Evolutionary conservation across 495 filamentous ascomycete genomes (phyloP).

Genomic region (Thozetella sp.): DNA sequence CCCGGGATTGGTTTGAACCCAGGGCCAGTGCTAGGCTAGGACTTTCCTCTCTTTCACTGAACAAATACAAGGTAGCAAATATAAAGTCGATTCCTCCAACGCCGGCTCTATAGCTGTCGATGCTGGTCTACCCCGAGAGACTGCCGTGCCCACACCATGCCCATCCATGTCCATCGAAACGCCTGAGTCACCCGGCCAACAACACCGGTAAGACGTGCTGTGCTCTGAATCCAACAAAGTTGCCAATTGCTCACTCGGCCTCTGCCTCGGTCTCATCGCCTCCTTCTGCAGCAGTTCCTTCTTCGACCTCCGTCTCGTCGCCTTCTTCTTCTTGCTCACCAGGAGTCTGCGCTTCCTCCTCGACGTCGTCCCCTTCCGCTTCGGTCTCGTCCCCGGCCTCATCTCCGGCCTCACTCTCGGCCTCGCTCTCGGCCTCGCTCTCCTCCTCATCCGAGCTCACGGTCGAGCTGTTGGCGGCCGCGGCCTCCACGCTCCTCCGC

Average conservation of each 20-base stretch:
- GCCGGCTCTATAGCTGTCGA: no score
- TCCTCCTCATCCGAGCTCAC: constrained; percentile 15
- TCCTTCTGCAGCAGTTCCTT: constrained; percentile 3
- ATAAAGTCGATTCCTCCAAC: no score
- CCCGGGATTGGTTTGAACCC: no score
- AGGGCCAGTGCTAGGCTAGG: no score
- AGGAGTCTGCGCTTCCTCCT: constrained; percentile 23
- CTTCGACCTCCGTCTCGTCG: constrained; percentile 9
- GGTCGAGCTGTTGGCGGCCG: constrained; percentile 14
- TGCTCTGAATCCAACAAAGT: no score
- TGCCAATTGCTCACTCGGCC: background rate
- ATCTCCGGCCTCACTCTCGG: constrained; percentile 19
- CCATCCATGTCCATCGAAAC: no score
- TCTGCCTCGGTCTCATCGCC: background rate
- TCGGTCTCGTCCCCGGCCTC: constrained; percentile 18
- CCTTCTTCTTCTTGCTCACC: constrained; percentile 13
- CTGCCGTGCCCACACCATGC: no score
- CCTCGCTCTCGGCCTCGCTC: constrained; percentile 26
- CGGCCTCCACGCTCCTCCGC: constrained; percentile 30
- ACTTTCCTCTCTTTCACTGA: no score
- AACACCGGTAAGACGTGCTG: no score
- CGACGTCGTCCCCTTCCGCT: constrained; percentile 20
- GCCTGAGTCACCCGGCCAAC: no score
- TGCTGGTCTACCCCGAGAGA: no score
- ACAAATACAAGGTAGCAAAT: no score